Evolutionary conservation across 2,329 filamentous ascomycete species (phyloP).

Genomic region (Talaromyces atroroseus): DNA sequence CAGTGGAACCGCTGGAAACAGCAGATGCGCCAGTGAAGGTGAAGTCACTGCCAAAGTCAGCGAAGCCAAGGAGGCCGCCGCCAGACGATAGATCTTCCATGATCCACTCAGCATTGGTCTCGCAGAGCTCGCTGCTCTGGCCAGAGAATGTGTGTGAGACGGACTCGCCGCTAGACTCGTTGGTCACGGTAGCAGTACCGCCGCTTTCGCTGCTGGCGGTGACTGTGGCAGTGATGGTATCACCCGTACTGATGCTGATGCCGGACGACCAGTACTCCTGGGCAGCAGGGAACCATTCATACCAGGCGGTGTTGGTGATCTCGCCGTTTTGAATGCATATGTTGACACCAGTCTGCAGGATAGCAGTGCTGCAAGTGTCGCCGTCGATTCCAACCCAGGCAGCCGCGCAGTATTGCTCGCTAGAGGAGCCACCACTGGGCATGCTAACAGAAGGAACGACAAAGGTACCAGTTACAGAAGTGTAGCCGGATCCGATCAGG

Average conservation of each 20-base stretch:
- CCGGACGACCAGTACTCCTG: constrained; percentile 49
- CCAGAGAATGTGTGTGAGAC: constrained; percentile 49
- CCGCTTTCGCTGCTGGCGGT: constrained; percentile 37
- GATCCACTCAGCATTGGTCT: constrained; percentile 60
- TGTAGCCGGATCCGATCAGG: constrained; percentile 48
- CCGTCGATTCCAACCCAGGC: constrained; percentile 61
- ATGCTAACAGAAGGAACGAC: constrained; percentile 47
- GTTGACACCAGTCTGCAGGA: constrained; percentile 55
- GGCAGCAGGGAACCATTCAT: constrained; percentile 55
- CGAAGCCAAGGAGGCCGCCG: constrained; percentile 39
- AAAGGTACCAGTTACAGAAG: constrained; percentile 40
- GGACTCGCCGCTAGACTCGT: constrained; percentile 47
- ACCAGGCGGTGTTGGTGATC: constrained; percentile 52
- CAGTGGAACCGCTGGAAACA: constrained; percentile 15
- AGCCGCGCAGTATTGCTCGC: constrained; percentile 32
- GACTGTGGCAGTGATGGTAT: constrained; percentile 40
- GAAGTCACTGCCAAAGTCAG: constrained; percentile 44
- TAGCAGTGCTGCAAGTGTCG: constrained; percentile 50
- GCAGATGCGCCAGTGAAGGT: constrained; percentile 31
- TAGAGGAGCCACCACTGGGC: constrained; percentile 37
- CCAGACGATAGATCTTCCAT: constrained; percentile 51
- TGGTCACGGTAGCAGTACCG: constrained; percentile 47
- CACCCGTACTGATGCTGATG: constrained; percentile 42
- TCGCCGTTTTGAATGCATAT: constrained; percentile 41
- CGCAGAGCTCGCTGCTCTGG: constrained; percentile 38